Conservation (phyloP, 2,329 filamentous ascomycete species). For the Cladophialophora bantiana region DNA sequence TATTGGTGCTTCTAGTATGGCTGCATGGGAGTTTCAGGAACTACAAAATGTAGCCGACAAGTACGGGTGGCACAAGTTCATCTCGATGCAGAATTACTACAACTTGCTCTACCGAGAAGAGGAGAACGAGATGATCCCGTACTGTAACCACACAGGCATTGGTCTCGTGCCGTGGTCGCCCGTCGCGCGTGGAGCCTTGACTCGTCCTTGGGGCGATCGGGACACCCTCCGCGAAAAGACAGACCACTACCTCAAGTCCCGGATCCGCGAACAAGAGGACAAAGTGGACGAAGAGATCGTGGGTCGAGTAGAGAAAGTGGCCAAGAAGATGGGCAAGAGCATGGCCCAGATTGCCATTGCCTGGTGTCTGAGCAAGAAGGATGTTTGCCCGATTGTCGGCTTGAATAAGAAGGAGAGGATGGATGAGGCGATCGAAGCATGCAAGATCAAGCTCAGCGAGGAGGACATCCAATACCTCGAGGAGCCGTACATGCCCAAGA, state of each 20-base stretch:
- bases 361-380: constrained; percentile 64
- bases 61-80: constrained; percentile 60
- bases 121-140: constrained; percentile 56
- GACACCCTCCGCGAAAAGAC: constrained; percentile 54
- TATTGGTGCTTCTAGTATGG: constrained; percentile 48
- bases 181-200: constrained; percentile 54
- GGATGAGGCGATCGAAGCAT: constrained; percentile 63
- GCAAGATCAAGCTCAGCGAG: constrained; percentile 57
- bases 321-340: constrained; percentile 62
- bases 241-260: constrained; percentile 51
- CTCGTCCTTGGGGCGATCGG: constrained; percentile 54
- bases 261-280: constrained; percentile 52
- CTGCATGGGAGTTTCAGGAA: constrained; percentile 49
- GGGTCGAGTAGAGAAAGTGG: constrained; percentile 64
- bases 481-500: constrained; percentile 65
- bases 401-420: constrained; percentile 66
- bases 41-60: constrained; percentile 59
- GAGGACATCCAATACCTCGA: constrained; percentile 69
- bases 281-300: constrained; percentile 62
- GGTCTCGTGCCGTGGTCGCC: constrained; percentile 52
- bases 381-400: constrained; percentile 67
- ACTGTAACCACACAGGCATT: constrained; percentile 49
- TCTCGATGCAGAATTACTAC: constrained; percentile 61
- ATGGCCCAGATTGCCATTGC: constrained; percentile 71
- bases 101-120: constrained; percentile 53